Percentiles rank a stretch among this genome's conserved stretches.
phyloP scores from a whole-genome alignment of 2,329 filamentous ascomycete genomes.

The Fusarium mangiferae region DNA sequence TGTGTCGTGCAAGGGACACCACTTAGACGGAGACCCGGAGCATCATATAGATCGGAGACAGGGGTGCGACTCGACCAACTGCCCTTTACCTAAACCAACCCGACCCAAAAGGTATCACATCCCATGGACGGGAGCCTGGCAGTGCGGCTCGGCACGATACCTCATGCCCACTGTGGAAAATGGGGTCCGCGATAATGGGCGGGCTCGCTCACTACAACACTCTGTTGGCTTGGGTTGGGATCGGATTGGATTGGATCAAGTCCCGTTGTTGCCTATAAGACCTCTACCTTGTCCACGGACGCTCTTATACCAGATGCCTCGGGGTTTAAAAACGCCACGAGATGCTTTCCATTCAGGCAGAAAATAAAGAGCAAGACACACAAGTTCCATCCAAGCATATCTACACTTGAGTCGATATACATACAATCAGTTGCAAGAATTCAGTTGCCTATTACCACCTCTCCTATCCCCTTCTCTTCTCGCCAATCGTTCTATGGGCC shows the following conservation, averaged over 20 bases:
- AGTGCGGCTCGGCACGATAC: constrained; percentile 42
- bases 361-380: constrained; percentile 21
- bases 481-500: constrained; percentile 10
- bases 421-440: neutral
- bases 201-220: constrained; percentile 1
- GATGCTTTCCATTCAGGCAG: constrained; percentile 33
- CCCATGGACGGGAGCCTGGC: constrained; percentile 42
- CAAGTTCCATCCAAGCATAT: constrained; percentile 8
- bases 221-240: constrained; percentile 9
- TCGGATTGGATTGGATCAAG: neutral
- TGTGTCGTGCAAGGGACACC: constrained; percentile 1
- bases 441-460: constrained; percentile 9
- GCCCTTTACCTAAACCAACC: neutral
- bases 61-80: constrained; percentile 10
- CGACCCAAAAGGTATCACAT: constrained; percentile 20
- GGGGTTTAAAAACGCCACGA: constrained; percentile 33
- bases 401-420: neutral
- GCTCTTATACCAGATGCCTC: constrained; percentile 13
- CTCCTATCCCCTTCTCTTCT: neutral
- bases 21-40: constrained; percentile 16
- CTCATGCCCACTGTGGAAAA: constrained; percentile 16
- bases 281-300: constrained; percentile 3
- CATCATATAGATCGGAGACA: constrained; percentile 21
- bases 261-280: constrained; percentile 36
- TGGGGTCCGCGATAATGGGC: constrained; percentile 12